Evolutionary conservation across 371 early-diverging fungal genomes (phyloP).

Genomic region (Mucor lusitanicus): DNA sequence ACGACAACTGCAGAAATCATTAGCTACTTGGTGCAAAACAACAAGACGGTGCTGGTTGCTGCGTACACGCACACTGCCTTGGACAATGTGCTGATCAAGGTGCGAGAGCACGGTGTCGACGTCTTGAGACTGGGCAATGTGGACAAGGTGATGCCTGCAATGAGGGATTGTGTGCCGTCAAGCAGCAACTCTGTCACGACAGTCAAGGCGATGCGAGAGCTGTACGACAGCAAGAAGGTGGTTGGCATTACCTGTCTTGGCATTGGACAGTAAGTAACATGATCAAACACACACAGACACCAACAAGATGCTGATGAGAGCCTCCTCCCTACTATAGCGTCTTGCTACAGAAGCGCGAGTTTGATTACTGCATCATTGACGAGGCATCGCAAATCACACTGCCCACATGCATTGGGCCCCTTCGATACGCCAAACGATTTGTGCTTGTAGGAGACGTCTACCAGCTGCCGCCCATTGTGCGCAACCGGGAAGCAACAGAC

Average conservation of each 20-base stretch:
- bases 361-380: slow-evolving; percentile 98
- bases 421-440: slow-evolving; percentile 83
- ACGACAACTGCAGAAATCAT: slow-evolving; percentile 90
- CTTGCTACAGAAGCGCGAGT: slow-evolving; percentile 67
- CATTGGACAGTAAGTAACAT: slow-evolving; percentile 70
- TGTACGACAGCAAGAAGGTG: slow-evolving; percentile 63
- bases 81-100: slow-evolving; percentile 91
- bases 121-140: slow-evolving; percentile 77
- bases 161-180: slow-evolving; percentile 57
- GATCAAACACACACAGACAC: background rate
- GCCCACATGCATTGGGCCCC: slow-evolving; percentile 92
- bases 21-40: slow-evolving; percentile 62
- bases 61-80: slow-evolving; percentile 97
- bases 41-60: slow-evolving; percentile 86
- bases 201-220: slow-evolving; percentile 59
- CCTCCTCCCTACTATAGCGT: too few relatives aligned
- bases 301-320: too few relatives aligned
- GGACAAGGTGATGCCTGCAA: slow-evolving; percentile 57
- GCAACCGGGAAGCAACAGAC: slow-evolving; percentile 52
- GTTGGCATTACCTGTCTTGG: slow-evolving; percentile 92
- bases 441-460: slow-evolving; percentile 98
- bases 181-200: slow-evolving; percentile 43
- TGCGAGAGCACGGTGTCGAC: slow-evolving; percentile 57
- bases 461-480: slow-evolving; percentile 96
- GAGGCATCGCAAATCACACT: slow-evolving; percentile 98